A percentile compares a stretch with the other conserved stretches of the same genome.
Evolutionary conservation across 371 early-diverging fungal species (phyloP).

Genomic region (Synchytrium microbalum): DNA sequence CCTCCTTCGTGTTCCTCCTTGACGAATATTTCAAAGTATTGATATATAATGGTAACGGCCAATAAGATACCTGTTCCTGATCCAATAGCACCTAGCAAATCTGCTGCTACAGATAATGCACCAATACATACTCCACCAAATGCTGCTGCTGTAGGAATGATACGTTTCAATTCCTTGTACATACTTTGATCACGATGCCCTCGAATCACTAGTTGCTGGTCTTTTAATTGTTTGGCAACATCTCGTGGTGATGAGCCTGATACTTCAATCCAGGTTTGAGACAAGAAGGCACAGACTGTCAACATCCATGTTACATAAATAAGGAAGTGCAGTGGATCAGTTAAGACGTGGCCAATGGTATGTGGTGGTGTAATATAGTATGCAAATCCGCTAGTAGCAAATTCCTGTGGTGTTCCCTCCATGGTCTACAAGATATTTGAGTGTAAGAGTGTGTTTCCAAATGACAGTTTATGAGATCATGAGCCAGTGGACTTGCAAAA

Average conservation of each 20-base stretch:
- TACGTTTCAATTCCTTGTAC: constrained; percentile 97
- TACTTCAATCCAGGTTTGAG: constrained; percentile 98
- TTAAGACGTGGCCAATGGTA: constrained; percentile 68
- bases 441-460: constrained; percentile 9
- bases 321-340: constrained; percentile 89
- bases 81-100: constrained; percentile 88
- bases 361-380: constrained; percentile 98
- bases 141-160: constrained; percentile 93
- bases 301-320: constrained; percentile 91
- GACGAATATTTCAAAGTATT: constrained; percentile 98
- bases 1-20: constrained; percentile 85
- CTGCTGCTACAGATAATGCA: constrained; percentile 87
- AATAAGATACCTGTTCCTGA: constrained; percentile 99
- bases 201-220: constrained; percentile 91
- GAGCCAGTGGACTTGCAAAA: neutral
- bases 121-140: constrained; percentile 97
- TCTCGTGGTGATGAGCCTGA: constrained; percentile 96
- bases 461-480: constrained; percentile 2
- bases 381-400: constrained; percentile 90
- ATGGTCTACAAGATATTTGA: constrained; percentile 26
- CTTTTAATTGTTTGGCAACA: constrained; percentile 95
- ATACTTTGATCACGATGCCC: constrained; percentile 93
- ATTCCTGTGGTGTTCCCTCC: constrained; percentile 84
- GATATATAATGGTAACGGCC: constrained; percentile 98
- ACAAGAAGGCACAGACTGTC: constrained; percentile 89